Evolutionary conservation across 768 basidiomycete species (phyloP).

Genomic region (Boletus fagicola): DNA sequence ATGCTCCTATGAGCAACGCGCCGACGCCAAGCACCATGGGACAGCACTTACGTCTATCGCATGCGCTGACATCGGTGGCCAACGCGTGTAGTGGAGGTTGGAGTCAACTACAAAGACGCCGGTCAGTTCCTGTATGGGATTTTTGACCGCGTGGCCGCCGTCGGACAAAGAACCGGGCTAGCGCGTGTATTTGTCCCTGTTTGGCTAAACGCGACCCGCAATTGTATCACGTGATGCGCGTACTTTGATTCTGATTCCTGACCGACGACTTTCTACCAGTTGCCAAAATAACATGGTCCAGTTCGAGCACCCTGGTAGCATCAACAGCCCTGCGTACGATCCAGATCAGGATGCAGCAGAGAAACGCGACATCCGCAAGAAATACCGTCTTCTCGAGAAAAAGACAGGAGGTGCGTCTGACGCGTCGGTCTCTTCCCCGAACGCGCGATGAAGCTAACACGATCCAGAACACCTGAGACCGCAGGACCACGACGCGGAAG

Average conservation of each 20-base stretch:
- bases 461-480: conserved; percentile 46
- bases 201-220: conserved; percentile 27
- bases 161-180: not conserved
- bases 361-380: conserved; percentile 68
- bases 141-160: not conserved
- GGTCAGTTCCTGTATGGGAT: not conserved
- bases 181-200: conserved; percentile 19
- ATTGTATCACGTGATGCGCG: conserved; percentile 18
- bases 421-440: not conserved
- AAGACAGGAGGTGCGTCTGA: conserved; percentile 56
- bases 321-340: conserved; percentile 55
- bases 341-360: conserved; percentile 84
- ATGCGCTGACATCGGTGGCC: conserved; percentile 20
- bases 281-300: conserved; percentile 19
- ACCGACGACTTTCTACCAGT: not conserved
- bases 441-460: not conserved
- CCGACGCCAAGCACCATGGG: not conserved
- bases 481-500: conserved; percentile 54
- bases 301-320: conserved; percentile 5
- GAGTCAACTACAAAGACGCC: not conserved
- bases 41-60: conserved; percentile 32
- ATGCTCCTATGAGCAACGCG: conserved; percentile 15
- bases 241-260: not conserved
- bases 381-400: conserved; percentile 67
- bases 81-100: not conserved